phyloP scores from a whole-genome alignment of 371 early-diverging fungal genomes.

The Cokeromyces recurvatus region DNA sequence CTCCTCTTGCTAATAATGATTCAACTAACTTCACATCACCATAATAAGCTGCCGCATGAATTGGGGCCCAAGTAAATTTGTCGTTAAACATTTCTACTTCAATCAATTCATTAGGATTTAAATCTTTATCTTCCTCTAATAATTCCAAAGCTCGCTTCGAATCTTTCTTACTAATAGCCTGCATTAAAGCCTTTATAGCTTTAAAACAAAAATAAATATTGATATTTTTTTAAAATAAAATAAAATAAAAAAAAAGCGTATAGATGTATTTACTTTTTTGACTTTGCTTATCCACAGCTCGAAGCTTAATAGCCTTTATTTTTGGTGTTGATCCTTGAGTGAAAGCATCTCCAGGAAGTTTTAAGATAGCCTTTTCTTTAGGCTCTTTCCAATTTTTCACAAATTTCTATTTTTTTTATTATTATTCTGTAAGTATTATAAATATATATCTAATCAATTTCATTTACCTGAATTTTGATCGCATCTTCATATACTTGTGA shows the following conservation, averaged over 20 bases:
- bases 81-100: slow-evolving; percentile 59
- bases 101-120: slow-evolving; percentile 54
- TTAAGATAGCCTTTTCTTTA: slow-evolving; percentile 23
- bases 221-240: not conserved
- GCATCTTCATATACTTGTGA: slow-evolving; percentile 77
- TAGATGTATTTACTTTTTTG: not conserved
- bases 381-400: slow-evolving; percentile 27
- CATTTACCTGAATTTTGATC: slow-evolving; percentile 50
- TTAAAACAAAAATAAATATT: too few species aligned
- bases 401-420: slow-evolving; percentile 29
- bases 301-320: slow-evolving; percentile 35
- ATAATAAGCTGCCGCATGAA: slow-evolving; percentile 85
- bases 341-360: slow-evolving; percentile 34
- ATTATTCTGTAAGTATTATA: not conserved
- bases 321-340: slow-evolving; percentile 12
- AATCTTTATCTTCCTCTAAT: slow-evolving; percentile 20
- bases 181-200: slow-evolving; percentile 16
- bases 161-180: slow-evolving; percentile 28
- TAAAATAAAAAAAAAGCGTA: too few species aligned
- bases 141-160: slow-evolving; percentile 27
- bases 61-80: slow-evolving; percentile 78
- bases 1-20: slow-evolving; percentile 68
- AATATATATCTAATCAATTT: too few species aligned
- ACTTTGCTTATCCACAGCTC: slow-evolving; percentile 34
- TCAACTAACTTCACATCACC: slow-evolving; percentile 67